A percentile compares a stretch with the other conserved stretches of the same genome.
Evolutionary conservation across 139 green algal genomes (phyloP).

Genomic region (Coccomyxa sp.): DNA sequence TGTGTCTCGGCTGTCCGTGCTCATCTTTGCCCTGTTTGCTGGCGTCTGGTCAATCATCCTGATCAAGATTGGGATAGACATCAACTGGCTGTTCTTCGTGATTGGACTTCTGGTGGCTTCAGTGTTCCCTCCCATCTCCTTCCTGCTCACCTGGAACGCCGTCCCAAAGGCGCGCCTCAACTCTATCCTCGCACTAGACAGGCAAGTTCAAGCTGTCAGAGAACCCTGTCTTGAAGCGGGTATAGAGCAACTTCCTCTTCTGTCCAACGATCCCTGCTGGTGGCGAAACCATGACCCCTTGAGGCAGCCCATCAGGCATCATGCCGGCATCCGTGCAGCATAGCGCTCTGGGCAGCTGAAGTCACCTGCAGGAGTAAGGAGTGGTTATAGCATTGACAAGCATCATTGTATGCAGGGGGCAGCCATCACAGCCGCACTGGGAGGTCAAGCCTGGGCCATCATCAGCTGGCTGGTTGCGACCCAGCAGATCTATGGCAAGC

Average conservation of each 20-base stretch:
- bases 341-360: too few relatives aligned
- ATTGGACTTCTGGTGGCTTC: conserved; percentile 3
- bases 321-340: too few relatives aligned
- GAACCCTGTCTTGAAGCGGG: too few relatives aligned
- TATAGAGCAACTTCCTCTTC: too few relatives aligned
- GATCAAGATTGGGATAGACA: conserved; percentile 40
- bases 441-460: neutral
- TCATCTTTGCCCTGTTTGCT: conserved; percentile 44
- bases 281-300: too few relatives aligned
- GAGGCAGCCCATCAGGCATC: too few relatives aligned
- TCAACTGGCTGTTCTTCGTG: conserved; percentile 14
- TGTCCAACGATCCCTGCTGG: too few relatives aligned
- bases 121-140: conserved; percentile 42
- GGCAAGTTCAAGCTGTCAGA: too few relatives aligned
- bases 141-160: conserved; percentile 62
- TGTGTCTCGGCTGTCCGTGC: conserved; percentile 30
- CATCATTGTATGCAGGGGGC: conserved; percentile 35
- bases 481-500: conserved; percentile 16
- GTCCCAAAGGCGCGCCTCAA: neutral
- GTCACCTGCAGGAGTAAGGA: too few relatives aligned
- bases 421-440: neutral
- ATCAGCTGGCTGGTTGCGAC: conserved; percentile 42
- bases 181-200: neutral
- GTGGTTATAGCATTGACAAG: too few relatives aligned
- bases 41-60: conserved; percentile 57